These are phyloP conservation scores for Biscutella laevigata DNA, from an alignment of 441 rosid genomes.

Conservation along the genomic window DNA sequence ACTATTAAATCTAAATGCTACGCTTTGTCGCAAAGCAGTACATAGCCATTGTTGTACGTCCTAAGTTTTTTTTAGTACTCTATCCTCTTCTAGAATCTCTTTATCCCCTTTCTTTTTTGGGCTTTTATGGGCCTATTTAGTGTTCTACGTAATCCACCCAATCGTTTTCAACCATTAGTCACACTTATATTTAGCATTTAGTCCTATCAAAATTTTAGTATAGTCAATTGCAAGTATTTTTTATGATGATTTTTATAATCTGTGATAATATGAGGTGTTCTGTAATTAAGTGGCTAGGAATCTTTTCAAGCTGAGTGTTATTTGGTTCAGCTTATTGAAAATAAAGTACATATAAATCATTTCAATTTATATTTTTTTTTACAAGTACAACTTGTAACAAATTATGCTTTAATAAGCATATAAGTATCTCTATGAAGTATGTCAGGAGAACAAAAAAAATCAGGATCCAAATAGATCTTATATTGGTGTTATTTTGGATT, in stretches of 20 bases:
- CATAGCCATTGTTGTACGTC: conserved; percentile 27
- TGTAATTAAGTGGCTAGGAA: neutral
- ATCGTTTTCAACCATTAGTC: neutral
- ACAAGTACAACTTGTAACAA: too few relatives aligned
- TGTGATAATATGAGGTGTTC: neutral
- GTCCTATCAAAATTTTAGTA: neutral
- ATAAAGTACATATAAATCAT: too few relatives aligned
- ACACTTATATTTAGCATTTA: neutral
- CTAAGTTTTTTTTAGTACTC: conserved; percentile 25
- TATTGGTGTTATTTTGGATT: too few relatives aligned
- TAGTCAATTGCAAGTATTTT: conserved; percentile 3
- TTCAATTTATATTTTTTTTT: too few relatives aligned
- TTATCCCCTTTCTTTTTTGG: neutral
- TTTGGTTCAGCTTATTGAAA: too few relatives aligned
- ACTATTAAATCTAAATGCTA: conserved; percentile 16
- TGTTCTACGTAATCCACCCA: neutral
- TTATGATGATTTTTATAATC: conserved; percentile 9
- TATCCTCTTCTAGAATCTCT: conserved; percentile 25
- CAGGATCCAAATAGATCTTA: too few relatives aligned
- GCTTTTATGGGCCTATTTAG: conserved; percentile 10
- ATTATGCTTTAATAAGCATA: too few relatives aligned
- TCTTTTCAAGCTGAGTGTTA: neutral
- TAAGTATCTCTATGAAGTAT: too few relatives aligned
- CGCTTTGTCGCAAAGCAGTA: conserved; percentile 29
- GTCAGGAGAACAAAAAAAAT: too few relatives aligned